These are phyloP conservation scores for Trichoderma semiorbis DNA, from an alignment of 2,329 filamentous ascomycete genomes.

Conservation along the genomic window DNA sequence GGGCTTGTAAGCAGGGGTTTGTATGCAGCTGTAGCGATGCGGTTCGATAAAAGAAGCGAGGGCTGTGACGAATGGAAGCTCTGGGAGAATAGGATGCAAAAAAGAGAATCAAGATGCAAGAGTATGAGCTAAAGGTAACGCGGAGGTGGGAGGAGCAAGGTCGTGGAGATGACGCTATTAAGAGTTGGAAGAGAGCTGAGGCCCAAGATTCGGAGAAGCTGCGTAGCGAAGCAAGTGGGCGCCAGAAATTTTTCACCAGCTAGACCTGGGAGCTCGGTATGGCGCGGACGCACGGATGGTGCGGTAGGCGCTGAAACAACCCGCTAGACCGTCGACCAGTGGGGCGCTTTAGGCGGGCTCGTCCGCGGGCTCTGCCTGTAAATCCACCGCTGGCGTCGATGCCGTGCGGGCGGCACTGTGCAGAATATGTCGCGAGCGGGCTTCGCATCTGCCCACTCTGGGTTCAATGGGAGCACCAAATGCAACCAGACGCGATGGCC, in stretches of 20 bases:
- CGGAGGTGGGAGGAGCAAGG: conserved; percentile 2
- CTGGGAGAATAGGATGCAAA: background rate
- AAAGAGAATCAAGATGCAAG: background rate
- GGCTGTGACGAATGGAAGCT: background rate
- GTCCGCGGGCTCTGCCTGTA: background rate
- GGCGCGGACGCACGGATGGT: conserved; percentile 15
- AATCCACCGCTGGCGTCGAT: background rate
- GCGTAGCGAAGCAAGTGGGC: conserved; percentile 7
- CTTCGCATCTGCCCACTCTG: conserved; percentile 6
- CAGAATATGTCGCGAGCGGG: background rate
- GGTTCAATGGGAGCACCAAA: background rate
- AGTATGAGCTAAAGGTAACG: background rate
- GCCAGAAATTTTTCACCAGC: conserved; percentile 13
- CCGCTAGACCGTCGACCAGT: conserved; percentile 3
- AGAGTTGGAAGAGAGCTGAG: conserved; percentile 12
- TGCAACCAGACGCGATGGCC: background rate
- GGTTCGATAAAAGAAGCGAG: background rate
- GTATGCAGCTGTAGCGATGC: background rate
- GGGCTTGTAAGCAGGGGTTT: conserved; percentile 5
- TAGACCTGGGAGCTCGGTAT: conserved; percentile 14
- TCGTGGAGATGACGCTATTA: conserved; percentile 17
- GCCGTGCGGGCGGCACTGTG: background rate
- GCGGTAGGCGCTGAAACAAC: conserved; percentile 10
- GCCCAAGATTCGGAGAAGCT: background rate
- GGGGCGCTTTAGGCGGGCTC: conserved; percentile 12